Evolutionary conservation across 2,329 filamentous ascomycete genomes (phyloP).

Genomic region (Ceratocystis colombiana): DNA sequence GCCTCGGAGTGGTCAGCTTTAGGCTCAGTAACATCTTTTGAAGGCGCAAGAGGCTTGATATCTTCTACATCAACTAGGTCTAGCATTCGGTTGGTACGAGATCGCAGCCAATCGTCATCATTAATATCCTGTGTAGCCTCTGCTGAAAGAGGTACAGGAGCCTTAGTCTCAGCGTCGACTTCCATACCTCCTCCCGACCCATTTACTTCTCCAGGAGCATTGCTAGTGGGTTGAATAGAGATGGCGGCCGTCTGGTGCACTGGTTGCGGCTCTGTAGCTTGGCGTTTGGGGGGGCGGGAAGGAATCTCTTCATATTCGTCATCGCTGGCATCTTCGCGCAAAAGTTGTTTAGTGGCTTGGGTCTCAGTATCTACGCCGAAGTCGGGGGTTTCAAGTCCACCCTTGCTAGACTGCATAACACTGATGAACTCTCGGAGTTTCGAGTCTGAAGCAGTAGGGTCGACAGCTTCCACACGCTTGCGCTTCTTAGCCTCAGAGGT

Average conservation of each 20-base stretch:
- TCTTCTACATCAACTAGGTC: conserved; percentile 73
- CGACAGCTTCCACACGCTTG: conserved; percentile 50
- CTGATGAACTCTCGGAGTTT: conserved; percentile 80
- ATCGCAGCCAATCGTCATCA: conserved; percentile 86
- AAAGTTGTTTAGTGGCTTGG: conserved; percentile 30
- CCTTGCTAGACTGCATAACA: conserved; percentile 54
- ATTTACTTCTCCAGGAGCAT: conserved; percentile 55
- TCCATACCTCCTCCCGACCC: conserved; percentile 11
- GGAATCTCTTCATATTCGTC: conserved; percentile 64
- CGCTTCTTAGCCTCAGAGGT: conserved; percentile 50
- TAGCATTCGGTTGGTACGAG: conserved; percentile 73
- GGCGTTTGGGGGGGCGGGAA: conserved; percentile 30
- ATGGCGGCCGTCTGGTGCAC: background rate
- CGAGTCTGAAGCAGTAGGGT: conserved; percentile 47
- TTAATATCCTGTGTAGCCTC: conserved; percentile 40
- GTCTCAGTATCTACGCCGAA: conserved; percentile 16
- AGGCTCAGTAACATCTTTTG: background rate
- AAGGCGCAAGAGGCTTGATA: conserved; percentile 27
- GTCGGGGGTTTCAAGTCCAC: conserved; percentile 21
- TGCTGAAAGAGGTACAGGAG: conserved; percentile 24
- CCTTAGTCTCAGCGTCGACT: conserved; percentile 17
- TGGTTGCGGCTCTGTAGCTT: conserved; percentile 24
- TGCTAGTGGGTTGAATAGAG: conserved; percentile 26
- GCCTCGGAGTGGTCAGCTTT: background rate
- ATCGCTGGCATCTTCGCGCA: conserved; percentile 53